Percentiles rank a stretch among this genome's conserved stretches.
phyloP scores from a whole-genome alignment of 768 basidiomycete genomes.

The Tulasnella sp. region DNA sequence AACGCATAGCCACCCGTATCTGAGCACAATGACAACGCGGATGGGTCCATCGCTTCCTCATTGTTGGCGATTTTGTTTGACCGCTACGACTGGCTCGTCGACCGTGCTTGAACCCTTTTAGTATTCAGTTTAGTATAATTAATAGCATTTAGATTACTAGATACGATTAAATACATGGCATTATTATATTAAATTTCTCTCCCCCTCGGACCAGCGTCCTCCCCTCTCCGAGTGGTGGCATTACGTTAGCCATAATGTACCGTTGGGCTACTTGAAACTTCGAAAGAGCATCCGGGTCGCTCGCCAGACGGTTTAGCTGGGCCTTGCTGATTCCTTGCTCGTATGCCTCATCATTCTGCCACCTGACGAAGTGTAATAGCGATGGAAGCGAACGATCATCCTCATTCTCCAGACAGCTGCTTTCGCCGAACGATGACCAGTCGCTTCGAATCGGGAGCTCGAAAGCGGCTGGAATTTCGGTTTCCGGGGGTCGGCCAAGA shows the following conservation, averaged over 20 bases:
- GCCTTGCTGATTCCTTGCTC: conserved; percentile 59
- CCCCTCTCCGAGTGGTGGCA: too few species aligned
- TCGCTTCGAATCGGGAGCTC: conserved; percentile 49
- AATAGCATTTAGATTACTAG: too few species aligned
- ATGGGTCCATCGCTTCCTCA: neutral
- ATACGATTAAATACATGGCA: too few species aligned
- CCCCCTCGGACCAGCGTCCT: too few species aligned
- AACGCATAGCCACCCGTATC: too few species aligned
- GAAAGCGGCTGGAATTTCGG: conserved; percentile 13
- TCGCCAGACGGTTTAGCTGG: conserved; percentile 48
- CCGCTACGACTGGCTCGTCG: conserved; percentile 94
- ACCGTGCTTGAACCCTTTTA: too few species aligned
- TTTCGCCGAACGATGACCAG: conserved; percentile 58
- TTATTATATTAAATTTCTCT: too few species aligned
- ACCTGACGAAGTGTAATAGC: conserved; percentile 48
- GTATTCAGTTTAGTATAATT: too few species aligned
- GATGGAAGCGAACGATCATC: conserved; percentile 28
- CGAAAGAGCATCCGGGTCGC: conserved; percentile 31
- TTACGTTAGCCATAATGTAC: conserved; percentile 66
- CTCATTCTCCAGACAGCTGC: conserved; percentile 25
- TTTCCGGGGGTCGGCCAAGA: conserved; percentile 41
- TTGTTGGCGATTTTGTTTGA: conserved; percentile 65
- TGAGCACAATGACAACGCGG: too few species aligned
- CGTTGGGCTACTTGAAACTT: conserved; percentile 53
- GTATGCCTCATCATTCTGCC: conserved; percentile 71